These are phyloP conservation scores for Arachis monticola DNA, from an alignment of 331 rosid species.

Conservation along the genomic window DNA sequence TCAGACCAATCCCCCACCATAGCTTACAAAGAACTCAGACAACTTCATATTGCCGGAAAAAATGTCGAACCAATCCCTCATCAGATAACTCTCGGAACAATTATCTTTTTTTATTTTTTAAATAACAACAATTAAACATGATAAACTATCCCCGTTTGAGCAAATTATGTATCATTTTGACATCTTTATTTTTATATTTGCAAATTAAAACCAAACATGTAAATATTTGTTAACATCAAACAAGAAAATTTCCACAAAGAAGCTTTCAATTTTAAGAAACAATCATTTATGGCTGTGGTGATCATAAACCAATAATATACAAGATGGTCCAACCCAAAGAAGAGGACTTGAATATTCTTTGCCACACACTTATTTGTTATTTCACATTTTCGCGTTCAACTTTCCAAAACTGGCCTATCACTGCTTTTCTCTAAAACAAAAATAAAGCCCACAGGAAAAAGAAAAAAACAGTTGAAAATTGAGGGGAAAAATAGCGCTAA, in stretches of 20 bases:
- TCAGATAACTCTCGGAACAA: too few relatives aligned
- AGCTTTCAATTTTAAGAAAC: neutral
- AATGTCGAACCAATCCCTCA: too few relatives aligned
- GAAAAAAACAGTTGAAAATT: neutral
- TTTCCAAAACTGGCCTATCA: neutral
- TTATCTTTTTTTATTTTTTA: too few relatives aligned
- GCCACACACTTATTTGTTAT: neutral
- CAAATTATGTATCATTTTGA: neutral
- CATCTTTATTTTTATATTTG: neutral
- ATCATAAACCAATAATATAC: neutral
- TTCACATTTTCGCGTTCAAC: neutral
- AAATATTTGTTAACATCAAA: too few relatives aligned
- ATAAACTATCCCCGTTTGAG: neutral
- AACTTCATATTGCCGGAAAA: too few relatives aligned
- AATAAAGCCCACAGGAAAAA: constrained; percentile 5
- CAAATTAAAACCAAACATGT: neutral
- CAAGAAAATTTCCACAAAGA: too few relatives aligned
- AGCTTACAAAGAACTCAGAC: too few relatives aligned
- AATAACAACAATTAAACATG: neutral
- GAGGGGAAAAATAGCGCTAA: constrained; percentile 28
- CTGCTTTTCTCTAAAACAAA: neutral
- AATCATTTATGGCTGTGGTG: neutral
- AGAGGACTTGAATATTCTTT: neutral
- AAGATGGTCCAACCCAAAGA: neutral
- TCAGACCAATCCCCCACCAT: too few relatives aligned